These are phyloP conservation scores for Boletus rufocinnamomeus DNA, from an alignment of 768 basidiomycete species.

Conservation along the genomic window DNA sequence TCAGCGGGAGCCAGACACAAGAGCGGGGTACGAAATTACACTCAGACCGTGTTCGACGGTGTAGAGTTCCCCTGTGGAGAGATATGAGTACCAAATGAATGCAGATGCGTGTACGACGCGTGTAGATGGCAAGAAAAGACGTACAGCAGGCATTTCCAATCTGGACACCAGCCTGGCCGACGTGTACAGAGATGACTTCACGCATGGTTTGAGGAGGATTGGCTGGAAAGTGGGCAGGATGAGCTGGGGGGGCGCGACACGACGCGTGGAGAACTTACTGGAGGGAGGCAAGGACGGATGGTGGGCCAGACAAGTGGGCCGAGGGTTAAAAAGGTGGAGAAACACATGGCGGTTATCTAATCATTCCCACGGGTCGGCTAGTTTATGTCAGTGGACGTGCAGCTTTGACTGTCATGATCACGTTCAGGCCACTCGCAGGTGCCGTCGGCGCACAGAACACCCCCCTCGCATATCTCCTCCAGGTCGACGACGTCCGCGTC, in stretches of 20 bases:
- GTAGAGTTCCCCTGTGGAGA: conserved; percentile 88
- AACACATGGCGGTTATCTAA: conserved; percentile 40
- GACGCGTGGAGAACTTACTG: conserved; percentile 36
- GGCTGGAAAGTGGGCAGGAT: conserved; percentile 4
- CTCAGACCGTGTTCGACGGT: conserved; percentile 98
- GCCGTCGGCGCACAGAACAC: conserved; percentile 68
- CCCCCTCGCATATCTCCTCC: conserved; percentile 83
- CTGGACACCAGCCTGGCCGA: conserved; percentile 98
- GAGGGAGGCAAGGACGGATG: conserved; percentile 32
- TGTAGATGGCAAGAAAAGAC: conserved; percentile 37
- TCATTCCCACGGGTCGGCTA: conserved; percentile 29
- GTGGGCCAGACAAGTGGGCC: conserved; percentile 34
- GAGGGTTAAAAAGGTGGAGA: conserved; percentile 43
- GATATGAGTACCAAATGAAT: conserved; percentile 18
- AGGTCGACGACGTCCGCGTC: conserved; percentile 92
- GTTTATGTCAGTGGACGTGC: conserved; percentile 5
- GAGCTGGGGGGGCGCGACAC: conserved; percentile 24
- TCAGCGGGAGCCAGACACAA: conserved; percentile 19
- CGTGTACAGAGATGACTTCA: conserved; percentile 98
- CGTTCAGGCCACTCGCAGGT: conserved; percentile 89
- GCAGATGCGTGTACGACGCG: conserved; percentile 16
- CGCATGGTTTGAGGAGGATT: conserved; percentile 56
- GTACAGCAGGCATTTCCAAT: conserved; percentile 98
- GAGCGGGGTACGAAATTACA: conserved; percentile 45
- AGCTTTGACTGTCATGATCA: conserved; percentile 66